Base-by-base conservation (phyloP, 768 basidiomycete genomes). In the Chalciporus pseudorubinellus region DNA sequence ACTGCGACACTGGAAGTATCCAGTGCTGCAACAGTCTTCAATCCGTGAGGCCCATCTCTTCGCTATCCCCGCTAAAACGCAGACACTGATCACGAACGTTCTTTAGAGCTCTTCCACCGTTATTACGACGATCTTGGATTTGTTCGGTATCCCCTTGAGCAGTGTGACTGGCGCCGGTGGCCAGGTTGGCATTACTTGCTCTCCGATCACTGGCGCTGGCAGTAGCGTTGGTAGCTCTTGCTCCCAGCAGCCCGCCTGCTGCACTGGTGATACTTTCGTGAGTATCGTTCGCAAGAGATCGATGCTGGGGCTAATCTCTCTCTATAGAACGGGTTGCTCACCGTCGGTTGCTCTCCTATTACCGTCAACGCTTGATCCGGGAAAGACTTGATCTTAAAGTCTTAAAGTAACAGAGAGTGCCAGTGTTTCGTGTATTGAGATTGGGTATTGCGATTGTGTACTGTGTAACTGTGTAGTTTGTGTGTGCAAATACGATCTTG, bases 221-320 rank as follows among this genome's bases (percentile, higher is more conserved):
- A 2, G 12, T 0, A 62, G 50, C 8, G 44, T 12, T 0, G 57
- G 50, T 4, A 31, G 51, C 2, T 1, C 18, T 1, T 64, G 62
- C 34, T 28, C 33, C 11, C 33, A 48, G 22, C 44, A 65, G 36
- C 18, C 62, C 0, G 56, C 62, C 26, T 63, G 62, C 18, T 63
- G 62, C 48, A 51, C 24, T 6, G 41, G 39, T 2, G 50, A 63
- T 4, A 22, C 7, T 3, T 55, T 43, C 10, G 62, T 63, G 13
- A 53, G 62, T 26, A n/a, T 6, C 14, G 10, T 16, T 36, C 16
- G 10, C 34, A 36, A 16, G 5, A 36, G 34, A 5, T 36, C 6
- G 34, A 36, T 14, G 2, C 34, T 5, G 14, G 14, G 16, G 9
- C 34, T 36, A 6, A 36, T n/a, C 6, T n/a, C 16, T 7, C 34